phyloP scores from a whole-genome alignment of 371 early-diverging fungal genomes.

The Zychaea mexicana region DNA sequence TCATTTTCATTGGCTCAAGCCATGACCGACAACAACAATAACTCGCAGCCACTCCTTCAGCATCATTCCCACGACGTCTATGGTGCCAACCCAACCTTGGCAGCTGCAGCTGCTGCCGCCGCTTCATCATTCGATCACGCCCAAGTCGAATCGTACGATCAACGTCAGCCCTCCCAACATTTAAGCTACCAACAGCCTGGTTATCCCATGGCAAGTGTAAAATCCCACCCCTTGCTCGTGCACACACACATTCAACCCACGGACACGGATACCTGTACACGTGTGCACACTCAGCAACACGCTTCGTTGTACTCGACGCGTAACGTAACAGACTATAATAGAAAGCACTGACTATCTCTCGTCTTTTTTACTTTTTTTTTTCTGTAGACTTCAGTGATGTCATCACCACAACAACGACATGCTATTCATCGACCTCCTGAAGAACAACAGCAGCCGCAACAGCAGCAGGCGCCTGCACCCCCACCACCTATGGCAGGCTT shows the following conservation, averaged over 20 bases:
- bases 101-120: slow-evolving; percentile 3
- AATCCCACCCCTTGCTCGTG: not conserved
- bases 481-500: not conserved
- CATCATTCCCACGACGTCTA: slow-evolving; percentile 10
- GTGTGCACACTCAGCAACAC: too few species aligned
- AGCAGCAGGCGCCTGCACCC: not conserved
- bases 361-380: not conserved
- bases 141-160: slow-evolving; percentile 4
- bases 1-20: slow-evolving; percentile 14
- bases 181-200: not conserved
- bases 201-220: not conserved
- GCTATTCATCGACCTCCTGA: not conserved
- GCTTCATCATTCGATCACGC: slow-evolving; percentile 1
- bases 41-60: slow-evolving; percentile 15
- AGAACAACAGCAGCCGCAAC: not conserved
- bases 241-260: too few species aligned
- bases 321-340: too few species aligned
- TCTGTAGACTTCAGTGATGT: slow-evolving; percentile 10
- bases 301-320: too few species aligned
- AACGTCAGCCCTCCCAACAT: not conserved
- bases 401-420: slow-evolving; percentile 3
- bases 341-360: not conserved
- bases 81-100: slow-evolving; percentile 9
- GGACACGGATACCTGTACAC: too few species aligned
- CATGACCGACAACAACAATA: slow-evolving; percentile 11